Conservation (phyloP, 371 early-diverging fungal genomes). For the Lichtheimia ornata region DNA sequence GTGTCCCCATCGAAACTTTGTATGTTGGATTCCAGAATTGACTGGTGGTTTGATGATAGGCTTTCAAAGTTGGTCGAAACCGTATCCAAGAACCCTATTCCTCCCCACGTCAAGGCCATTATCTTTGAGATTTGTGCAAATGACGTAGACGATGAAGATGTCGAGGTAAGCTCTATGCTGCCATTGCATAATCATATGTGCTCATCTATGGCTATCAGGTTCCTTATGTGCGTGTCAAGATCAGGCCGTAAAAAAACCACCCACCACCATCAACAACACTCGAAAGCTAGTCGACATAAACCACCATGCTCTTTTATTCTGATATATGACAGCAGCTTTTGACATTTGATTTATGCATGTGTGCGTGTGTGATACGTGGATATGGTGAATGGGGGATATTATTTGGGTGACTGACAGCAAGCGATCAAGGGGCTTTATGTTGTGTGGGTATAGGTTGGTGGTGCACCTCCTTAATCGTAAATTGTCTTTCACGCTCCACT, state of each 20-base stretch:
- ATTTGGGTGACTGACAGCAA: too few relatives aligned
- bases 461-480: too few relatives aligned
- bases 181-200: neutral
- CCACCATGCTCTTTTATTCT: too few relatives aligned
- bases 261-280: too few relatives aligned
- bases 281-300: too few relatives aligned
- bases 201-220: neutral
- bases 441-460: too few relatives aligned
- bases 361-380: too few relatives aligned
- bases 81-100: conserved; percentile 89
- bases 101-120: conserved; percentile 79
- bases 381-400: too few relatives aligned
- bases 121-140: conserved; percentile 89
- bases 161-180: conserved; percentile 63
- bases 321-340: too few relatives aligned
- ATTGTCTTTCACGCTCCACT: too few relatives aligned
- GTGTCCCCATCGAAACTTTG: conserved; percentile 2
- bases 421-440: too few relatives aligned
- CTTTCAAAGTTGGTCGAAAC: conserved; percentile 79
- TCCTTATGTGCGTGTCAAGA: neutral
- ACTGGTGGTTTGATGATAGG: conserved; percentile 24
- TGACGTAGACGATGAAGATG: conserved; percentile 90
- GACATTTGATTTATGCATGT: too few relatives aligned
- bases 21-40: neutral
- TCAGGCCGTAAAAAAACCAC: neutral